Conservation (phyloP, 1,284 basidiomycete genomes). For the Sanghuangporus sanghuang region DNA sequence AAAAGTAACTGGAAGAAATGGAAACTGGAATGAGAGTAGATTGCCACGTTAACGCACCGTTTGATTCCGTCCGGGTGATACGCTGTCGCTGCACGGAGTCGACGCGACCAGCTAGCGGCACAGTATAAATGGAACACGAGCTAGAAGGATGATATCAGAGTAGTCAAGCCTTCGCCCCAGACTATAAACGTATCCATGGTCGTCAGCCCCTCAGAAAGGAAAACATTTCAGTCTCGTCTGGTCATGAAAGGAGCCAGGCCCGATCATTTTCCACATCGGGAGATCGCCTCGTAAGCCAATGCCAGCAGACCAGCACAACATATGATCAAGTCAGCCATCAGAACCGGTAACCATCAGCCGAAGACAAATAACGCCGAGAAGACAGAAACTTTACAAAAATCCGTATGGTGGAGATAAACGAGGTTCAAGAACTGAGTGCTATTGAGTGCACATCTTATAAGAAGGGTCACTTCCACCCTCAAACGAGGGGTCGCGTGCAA, state of each 20-base stretch:
- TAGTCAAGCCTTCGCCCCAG: not conserved
- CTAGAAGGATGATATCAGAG: not conserved
- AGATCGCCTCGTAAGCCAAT: not conserved
- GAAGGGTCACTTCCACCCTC: not conserved
- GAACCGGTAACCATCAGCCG: not conserved
- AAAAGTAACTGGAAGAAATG: not conserved
- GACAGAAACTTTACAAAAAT: not conserved
- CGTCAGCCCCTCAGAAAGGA: not conserved
- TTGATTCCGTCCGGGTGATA: conserved; percentile 1
- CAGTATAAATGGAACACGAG: not conserved
- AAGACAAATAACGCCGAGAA: not conserved
- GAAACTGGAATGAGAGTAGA: not conserved
- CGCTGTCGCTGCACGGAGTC: not conserved
- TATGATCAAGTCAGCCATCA: not conserved
- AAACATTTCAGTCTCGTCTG: not conserved
- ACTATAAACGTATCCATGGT: not conserved
- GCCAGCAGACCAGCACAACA: not conserved
- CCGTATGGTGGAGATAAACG: not conserved
- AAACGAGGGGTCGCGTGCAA: not conserved
- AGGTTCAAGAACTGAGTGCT: not conserved
- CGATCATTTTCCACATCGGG: not conserved
- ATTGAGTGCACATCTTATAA: not conserved
- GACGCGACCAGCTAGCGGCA: not conserved
- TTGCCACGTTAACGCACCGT: conserved; percentile 1
- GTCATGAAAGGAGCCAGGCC: not conserved